These are phyloP conservation scores for Mucor plumbeus DNA, from an alignment of 371 early-diverging fungal genomes.

Conservation along the genomic window DNA sequence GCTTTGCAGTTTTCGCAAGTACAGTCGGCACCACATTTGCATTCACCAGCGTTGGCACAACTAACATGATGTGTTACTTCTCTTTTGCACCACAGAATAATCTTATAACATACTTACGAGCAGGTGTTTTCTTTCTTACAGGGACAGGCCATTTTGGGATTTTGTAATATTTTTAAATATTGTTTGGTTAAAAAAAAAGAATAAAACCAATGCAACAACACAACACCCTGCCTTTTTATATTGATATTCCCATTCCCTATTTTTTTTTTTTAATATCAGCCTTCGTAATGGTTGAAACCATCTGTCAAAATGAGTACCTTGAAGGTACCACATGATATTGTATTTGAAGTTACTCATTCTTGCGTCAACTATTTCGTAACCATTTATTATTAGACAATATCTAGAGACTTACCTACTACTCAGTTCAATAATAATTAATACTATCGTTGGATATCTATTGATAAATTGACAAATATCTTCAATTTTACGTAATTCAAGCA, in stretches of 20 bases:
- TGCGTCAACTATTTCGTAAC: not conserved
- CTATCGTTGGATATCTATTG: too few species aligned
- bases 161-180: not conserved
- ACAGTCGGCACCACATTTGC: constrained; percentile 28
- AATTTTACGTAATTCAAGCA: not conserved
- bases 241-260: too few species aligned
- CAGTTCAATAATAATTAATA: too few species aligned
- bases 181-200: constrained; percentile 8
- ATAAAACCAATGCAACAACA: not conserved
- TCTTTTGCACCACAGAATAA: not conserved
- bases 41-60: constrained; percentile 16
- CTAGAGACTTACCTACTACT: not conserved
- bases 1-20: constrained; percentile 23
- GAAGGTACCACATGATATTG: constrained; percentile 17
- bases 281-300: not conserved
- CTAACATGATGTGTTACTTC: not conserved
- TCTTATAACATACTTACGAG: constrained; percentile 16
- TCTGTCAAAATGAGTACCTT: constrained; percentile 22
- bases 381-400: not conserved
- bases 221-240: constrained; percentile 5
- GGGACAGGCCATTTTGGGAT: constrained; percentile 31
- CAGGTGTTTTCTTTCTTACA: constrained; percentile 27
- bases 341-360: not conserved
- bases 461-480: too few species aligned
- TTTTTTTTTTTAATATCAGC: not conserved